Evolutionary conservation across 805 yeast genomes (phyloP).

Genomic region (Wickerhamomyces sydowiorum): DNA sequence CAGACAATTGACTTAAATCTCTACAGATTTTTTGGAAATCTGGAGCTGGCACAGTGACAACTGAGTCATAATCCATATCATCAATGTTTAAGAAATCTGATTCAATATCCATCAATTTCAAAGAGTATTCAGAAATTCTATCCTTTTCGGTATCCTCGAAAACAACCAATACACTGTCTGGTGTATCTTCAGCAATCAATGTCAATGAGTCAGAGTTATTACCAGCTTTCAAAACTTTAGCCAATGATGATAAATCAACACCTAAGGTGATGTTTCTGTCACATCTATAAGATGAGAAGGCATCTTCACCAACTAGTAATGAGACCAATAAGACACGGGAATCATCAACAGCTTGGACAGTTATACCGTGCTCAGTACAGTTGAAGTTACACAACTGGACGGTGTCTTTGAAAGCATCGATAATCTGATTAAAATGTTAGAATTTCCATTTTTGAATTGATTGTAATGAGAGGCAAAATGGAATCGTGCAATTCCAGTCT

Average conservation of each 20-base stretch:
- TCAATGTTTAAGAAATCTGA: conserved; percentile 91
- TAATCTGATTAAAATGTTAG: conserved; percentile 37
- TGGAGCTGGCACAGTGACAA: conserved; percentile 77
- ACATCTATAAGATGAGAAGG: conserved; percentile 90
- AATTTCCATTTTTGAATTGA: not conserved
- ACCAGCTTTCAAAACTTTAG: conserved; percentile 88
- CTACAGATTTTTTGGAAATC: conserved; percentile 89
- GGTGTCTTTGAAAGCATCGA: conserved; percentile 91
- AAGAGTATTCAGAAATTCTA: conserved; percentile 83
- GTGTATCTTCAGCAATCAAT: conserved; percentile 81
- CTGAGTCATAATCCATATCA: conserved; percentile 86
- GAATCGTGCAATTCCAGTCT: too few relatives aligned
- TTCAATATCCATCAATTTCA: conserved; percentile 94
- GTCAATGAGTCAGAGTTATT: conserved; percentile 85
- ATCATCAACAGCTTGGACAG: conserved; percentile 96
- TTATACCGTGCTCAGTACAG: conserved; percentile 91
- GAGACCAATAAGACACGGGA: conserved; percentile 93
- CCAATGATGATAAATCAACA: conserved; percentile 78
- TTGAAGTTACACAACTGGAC: conserved; percentile 94
- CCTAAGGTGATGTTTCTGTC: conserved; percentile 92
- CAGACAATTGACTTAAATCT: conserved; percentile 82
- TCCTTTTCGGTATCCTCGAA: conserved; percentile 92
- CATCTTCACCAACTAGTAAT: conserved; percentile 78
- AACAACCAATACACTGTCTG: conserved; percentile 71
- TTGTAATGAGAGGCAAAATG: not conserved